Evolutionary conservation across 2,329 filamentous ascomycete genomes (phyloP).

Genomic region (Lasiodiplodia sp.): DNA sequence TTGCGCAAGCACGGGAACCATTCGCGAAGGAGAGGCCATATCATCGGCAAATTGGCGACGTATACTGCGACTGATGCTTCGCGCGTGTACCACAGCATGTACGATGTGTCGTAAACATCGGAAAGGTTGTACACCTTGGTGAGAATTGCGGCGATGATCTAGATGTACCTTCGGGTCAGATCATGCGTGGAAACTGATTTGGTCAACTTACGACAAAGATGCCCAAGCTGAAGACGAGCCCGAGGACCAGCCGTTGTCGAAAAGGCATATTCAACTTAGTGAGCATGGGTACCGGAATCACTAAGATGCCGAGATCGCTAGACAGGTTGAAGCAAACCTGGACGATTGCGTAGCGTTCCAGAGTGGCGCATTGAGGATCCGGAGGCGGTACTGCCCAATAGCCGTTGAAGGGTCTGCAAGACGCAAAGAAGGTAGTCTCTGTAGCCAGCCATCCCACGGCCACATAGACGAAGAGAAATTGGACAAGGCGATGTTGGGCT

Average conservation of each 20-base stretch:
- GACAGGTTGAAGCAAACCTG: slow-evolving; percentile 67
- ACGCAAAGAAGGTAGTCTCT: slow-evolving; percentile 62
- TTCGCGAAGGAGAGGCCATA: slow-evolving; percentile 61
- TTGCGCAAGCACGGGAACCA: slow-evolving; percentile 46
- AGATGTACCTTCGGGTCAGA: background rate
- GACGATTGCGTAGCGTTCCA: slow-evolving; percentile 64
- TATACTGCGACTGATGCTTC: slow-evolving; percentile 62
- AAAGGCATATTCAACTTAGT: slow-evolving; percentile 57
- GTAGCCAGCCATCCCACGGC: slow-evolving; percentile 58
- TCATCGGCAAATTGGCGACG: slow-evolving; percentile 61
- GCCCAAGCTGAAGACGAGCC: slow-evolving; percentile 59
- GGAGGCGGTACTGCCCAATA: slow-evolving; percentile 66
- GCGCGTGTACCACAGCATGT: slow-evolving; percentile 60
- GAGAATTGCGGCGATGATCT: slow-evolving; percentile 53
- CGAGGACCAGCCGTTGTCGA: slow-evolving; percentile 62
- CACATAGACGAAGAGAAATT: slow-evolving; percentile 58
- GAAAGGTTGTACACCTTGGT: slow-evolving; percentile 59
- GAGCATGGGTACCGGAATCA: slow-evolving; percentile 57
- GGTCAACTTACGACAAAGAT: slow-evolving; percentile 58
- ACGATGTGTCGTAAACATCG: slow-evolving; percentile 42
- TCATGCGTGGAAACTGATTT: slow-evolving; percentile 39
- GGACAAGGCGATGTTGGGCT: slow-evolving; percentile 49
- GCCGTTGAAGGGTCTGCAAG: slow-evolving; percentile 61
- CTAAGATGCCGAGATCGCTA: slow-evolving; percentile 52
- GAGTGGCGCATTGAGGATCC: slow-evolving; percentile 64